Percentiles rank a stretch among this genome's conserved stretches.
These are phyloP conservation scores for Aspergillus uvarum DNA, from an alignment of 2,329 filamentous ascomycete species.

Conservation along the genomic window DNA sequence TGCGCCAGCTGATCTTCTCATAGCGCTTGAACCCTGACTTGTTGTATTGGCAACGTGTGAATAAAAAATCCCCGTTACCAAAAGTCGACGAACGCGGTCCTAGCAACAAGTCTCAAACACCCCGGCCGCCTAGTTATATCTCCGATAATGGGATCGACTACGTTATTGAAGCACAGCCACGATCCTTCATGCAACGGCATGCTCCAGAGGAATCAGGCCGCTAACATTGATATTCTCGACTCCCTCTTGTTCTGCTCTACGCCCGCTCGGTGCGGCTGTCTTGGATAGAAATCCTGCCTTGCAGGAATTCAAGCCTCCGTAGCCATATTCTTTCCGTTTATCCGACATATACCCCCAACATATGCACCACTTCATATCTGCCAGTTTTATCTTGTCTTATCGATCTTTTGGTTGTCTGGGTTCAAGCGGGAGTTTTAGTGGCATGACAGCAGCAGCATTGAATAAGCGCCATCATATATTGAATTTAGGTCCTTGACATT, in stretches of 20 bases:
- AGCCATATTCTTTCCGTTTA: background rate
- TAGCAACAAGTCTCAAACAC: slow-evolving; percentile 29
- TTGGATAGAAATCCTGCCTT: background rate
- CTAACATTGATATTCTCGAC: background rate
- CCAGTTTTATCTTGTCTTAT: background rate
- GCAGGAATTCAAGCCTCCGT: background rate
- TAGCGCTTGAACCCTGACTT: slow-evolving; percentile 76
- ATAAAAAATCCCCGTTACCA: slow-evolving; percentile 11
- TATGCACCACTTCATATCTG: background rate
- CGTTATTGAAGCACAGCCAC: slow-evolving; percentile 65
- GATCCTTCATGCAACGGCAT: slow-evolving; percentile 52
- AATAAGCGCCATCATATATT: slow-evolving; percentile 1
- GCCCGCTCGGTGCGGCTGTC: background rate
- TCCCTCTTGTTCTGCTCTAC: background rate
- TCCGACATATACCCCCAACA: background rate
- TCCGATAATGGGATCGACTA: slow-evolving; percentile 75
- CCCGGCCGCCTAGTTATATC: slow-evolving; percentile 71
- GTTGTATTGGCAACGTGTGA: slow-evolving; percentile 74
- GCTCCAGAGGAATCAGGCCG: slow-evolving; percentile 7
- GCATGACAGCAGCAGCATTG: slow-evolving; percentile 5
- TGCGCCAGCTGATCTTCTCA: slow-evolving; percentile 5
- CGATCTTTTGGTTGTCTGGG: background rate
- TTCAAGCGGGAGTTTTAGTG: slow-evolving; percentile 13
- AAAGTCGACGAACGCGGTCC: slow-evolving; percentile 2
- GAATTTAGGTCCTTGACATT: background rate